Conservation (phyloP, 148 eudicot species). For the Rhododendron kiyosumense region DNA sequence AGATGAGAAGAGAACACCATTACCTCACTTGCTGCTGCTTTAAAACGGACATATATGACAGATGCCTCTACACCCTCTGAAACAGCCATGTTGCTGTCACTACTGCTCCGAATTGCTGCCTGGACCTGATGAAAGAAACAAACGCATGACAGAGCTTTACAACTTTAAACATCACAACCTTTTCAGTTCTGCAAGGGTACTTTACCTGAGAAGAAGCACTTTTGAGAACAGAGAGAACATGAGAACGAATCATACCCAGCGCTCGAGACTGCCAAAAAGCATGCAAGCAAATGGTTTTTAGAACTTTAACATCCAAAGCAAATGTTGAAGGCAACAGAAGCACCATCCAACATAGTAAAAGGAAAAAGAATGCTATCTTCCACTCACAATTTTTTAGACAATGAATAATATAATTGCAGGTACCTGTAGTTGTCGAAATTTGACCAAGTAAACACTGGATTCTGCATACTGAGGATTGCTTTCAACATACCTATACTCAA, state of each 20-base stretch:
- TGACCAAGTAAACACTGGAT: slow-evolving; percentile 91
- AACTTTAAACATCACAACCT: neutral
- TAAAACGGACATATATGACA: slow-evolving; percentile 87
- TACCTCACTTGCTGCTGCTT: slow-evolving; percentile 99
- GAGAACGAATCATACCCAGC: slow-evolving; percentile 80
- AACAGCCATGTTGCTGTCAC: slow-evolving; percentile 59
- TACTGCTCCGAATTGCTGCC: slow-evolving; percentile 62
- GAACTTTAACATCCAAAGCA: neutral
- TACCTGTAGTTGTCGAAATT: slow-evolving; percentile 98
- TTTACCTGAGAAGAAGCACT: slow-evolving; percentile 86
- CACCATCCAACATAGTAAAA: neutral
- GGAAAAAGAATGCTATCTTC: neutral
- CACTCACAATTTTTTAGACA: neutral
- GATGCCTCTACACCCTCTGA: slow-evolving; percentile 98
- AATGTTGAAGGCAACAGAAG: neutral
- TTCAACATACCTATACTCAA: slow-evolving; percentile 71
- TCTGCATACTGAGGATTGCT: slow-evolving; percentile 99
- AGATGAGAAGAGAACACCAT: slow-evolving; percentile 7
- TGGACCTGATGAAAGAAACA: slow-evolving; percentile 48
- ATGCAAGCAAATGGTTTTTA: slow-evolving; percentile 11
- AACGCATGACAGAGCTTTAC: slow-evolving; percentile 6
- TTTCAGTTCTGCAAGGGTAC: neutral
- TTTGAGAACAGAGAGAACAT: slow-evolving; percentile 79
- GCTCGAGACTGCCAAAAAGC: slow-evolving; percentile 82
- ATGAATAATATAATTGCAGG: neutral